These are phyloP conservation scores for Globisporangium iwayamae DNA, from an alignment of 352 stramenopile species.

Conservation along the genomic window DNA sequence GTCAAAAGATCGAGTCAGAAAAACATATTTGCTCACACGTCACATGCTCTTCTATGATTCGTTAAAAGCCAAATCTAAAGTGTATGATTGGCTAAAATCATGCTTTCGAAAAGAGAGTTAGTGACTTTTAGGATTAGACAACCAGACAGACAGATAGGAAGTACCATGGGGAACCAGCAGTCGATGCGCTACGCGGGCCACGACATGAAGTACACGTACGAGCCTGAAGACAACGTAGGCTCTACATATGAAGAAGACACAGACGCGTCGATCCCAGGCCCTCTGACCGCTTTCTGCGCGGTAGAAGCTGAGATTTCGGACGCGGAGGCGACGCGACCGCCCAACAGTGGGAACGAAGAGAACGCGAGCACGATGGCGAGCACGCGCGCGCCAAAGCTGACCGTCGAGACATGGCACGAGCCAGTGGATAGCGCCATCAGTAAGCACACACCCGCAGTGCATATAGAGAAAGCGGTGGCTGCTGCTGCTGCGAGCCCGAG, in stretches of 20 bases:
- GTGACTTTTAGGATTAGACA: too few relatives aligned
- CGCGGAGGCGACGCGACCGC: neutral
- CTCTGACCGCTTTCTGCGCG: neutral
- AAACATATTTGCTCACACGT: too few relatives aligned
- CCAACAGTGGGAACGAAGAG: neutral
- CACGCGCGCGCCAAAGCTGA: constrained; percentile 4
- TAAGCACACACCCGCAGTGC: neutral
- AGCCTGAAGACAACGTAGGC: neutral
- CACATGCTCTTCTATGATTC: too few relatives aligned
- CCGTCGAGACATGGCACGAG: constrained; percentile 10
- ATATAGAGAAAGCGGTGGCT: neutral
- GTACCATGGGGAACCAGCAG: constrained; percentile 11
- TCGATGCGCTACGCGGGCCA: neutral
- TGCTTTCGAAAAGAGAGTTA: too few relatives aligned
- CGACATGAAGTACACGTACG: neutral
- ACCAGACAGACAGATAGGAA: too few relatives aligned
- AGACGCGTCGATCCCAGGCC: neutral
- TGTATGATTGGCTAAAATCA: too few relatives aligned
- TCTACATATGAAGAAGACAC: neutral
- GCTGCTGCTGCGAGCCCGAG: neutral
- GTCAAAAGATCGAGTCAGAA: too few relatives aligned
- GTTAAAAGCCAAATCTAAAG: too few relatives aligned
- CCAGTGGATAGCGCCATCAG: neutral
- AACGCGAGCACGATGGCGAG: neutral
- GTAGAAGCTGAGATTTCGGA: neutral